Base-by-base conservation (phyloP, 495 filamentous ascomycete species). In the Talaromyces adpressus region DNA sequence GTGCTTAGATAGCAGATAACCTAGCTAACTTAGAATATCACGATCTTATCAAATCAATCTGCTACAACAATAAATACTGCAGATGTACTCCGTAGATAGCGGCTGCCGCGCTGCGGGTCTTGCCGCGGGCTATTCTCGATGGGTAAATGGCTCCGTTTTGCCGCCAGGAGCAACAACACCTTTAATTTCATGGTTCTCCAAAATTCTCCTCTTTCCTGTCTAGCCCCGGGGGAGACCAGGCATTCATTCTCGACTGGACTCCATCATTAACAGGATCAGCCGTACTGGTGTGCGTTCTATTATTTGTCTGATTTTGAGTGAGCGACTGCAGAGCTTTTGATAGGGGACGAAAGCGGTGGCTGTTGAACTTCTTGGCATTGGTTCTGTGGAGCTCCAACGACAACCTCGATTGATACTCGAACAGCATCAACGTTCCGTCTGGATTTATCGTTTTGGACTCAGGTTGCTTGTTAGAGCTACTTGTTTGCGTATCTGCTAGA, bases 121-220 rank as follows among this genome's bases (percentile, higher is more conserved):
- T 32, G 56, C 56, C 56, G 56, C 56, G 56, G 14, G 16, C 56
- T 58, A 58, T 30, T 58, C 56, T 29, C n/a, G 16, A 58, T 58
- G 56, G 30, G 56, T 58, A 18, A 32, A 58, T 56, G 30, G 56
- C 56, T 58, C 29, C 56, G 27, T 58, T 36, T 58, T 36, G 56
- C 56, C 56, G 56, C 56, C 56, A 58, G 30, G 56, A 25, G 56
- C 56, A 25, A 58, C 30, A 18, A 58, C 30, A 18, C 9, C 56
- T 22, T 32, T 20, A 32, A 27, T 25, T 36, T 58, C 56, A 58
- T 23, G 51, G 3, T 29, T 54, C 22, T 54, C 22, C 51, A 54
- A 54, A 54, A 54, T 25, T 54, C 51, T 54, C 51, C 25, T 54
- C 23, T 23, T 54, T 20, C 25, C 51, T 9, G 22, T 20, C 18